Percentiles rank a stretch among this genome's conserved stretches.
These are phyloP conservation scores for Rehmannia glutinosa DNA, from an alignment of 257 asterid species.

Conservation along the genomic window DNA sequence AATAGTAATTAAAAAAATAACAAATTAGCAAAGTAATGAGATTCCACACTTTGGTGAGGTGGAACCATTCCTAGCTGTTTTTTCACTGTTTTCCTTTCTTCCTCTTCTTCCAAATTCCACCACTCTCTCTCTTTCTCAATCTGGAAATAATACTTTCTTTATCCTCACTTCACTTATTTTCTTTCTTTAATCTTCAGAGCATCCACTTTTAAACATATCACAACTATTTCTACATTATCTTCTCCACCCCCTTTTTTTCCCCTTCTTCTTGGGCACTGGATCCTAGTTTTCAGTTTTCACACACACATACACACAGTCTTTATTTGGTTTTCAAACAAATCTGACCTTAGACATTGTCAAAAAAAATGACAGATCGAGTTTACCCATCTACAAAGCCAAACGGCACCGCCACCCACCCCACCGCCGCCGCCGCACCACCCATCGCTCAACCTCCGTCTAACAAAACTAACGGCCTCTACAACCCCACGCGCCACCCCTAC, in stretches of 20 bases:
- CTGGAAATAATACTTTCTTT: not conserved
- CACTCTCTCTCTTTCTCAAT: not conserved
- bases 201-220: not conserved
- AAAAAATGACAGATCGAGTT: slow-evolving; percentile 42
- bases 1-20: no score
- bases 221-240: no score
- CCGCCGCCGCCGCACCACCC: not conserved
- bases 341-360: not conserved
- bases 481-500: slow-evolving; percentile 47
- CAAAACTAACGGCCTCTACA: slow-evolving; percentile 26
- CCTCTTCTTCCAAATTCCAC: not conserved
- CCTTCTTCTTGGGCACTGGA: not conserved
- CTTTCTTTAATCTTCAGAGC: no score
- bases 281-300: not conserved
- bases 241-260: not conserved
- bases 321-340: not conserved
- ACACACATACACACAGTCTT: not conserved
- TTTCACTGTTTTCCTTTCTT: not conserved
- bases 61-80: not conserved
- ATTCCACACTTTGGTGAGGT: not conserved
- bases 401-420: slow-evolving; percentile 14
- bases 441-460: slow-evolving; percentile 13
- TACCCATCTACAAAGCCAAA: slow-evolving; percentile 45
- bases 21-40: not conserved
- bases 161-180: not conserved